Evolutionary conservation across 2,329 filamentous ascomycete species (phyloP), one percentile per base, ranked within the genome.

Genomic region (Nothopassalora personata): DNA sequence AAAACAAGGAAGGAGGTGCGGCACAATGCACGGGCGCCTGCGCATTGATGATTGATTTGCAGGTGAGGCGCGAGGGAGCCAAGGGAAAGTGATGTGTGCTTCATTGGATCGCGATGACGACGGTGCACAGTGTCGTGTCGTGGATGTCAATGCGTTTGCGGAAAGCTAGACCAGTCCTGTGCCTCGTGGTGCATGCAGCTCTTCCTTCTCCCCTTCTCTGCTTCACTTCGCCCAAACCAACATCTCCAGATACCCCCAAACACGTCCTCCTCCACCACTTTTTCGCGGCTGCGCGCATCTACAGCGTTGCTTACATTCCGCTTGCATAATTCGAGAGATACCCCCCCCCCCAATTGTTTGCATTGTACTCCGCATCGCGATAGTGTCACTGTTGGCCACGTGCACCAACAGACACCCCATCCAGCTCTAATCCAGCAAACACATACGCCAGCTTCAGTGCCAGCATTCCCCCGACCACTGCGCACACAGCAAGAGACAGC

Each of bases 281-380:
- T 19, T 34, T 33, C n/a, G 49, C 49, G 49, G 27, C 19, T 18
- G 43, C 56, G 56, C 51, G 51, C 56, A 58, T 54, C n/a, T 36
- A 45, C 50, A 49, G 50, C 51, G 56, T 54, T 58, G 57, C 49
- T 51, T 51, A 19, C n/a, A 51, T 51, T 34, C 49, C 27, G 27
- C 46, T 49, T 34, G 49, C 56, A 61, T 61, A 61, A 59, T 60
- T 54, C 56, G 51, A 36, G 57, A 62, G 60, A 62, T 62, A 62
- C 60, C 60, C 23, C 23, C 59, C 56, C 49, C 23, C 59, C 56
- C 49, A 31, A 51, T 51, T 51, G 49, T 51, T 51, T 51, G n/a
- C 49, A 51, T 51, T 51, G 49, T 51, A 34, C 45, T 56, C 27
- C 34, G 33, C 56, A 56, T 39, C 51, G 53, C 45, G 18, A 46